These are phyloP conservation scores for Pichia cephalocereana DNA, from an alignment of 805 yeast genomes.

Conservation along the genomic window DNA sequence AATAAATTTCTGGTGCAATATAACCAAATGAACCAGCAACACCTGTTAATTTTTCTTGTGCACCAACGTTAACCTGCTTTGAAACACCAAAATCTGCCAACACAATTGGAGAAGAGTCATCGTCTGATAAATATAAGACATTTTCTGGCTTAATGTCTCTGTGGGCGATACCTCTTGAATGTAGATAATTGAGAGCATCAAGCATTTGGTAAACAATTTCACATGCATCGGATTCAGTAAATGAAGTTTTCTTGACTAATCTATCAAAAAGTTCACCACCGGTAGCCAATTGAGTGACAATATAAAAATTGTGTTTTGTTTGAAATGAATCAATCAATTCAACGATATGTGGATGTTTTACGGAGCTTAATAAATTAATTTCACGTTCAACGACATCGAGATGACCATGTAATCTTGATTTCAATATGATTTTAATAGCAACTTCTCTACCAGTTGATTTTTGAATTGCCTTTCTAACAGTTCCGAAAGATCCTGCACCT, in stretches of 20 bases:
- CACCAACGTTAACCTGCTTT: slow-evolving; percentile 39
- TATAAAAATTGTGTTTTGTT: slow-evolving; percentile 81
- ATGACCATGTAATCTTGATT: slow-evolving; percentile 69
- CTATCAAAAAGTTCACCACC: slow-evolving; percentile 95
- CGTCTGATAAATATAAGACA: slow-evolving; percentile 57
- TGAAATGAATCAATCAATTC: slow-evolving; percentile 90
- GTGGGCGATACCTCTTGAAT: slow-evolving; percentile 72
- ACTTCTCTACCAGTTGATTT: slow-evolving; percentile 52
- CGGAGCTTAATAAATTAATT: slow-evolving; percentile 53
- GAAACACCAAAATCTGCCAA: slow-evolving; percentile 97
- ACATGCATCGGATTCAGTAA: slow-evolving; percentile 85
- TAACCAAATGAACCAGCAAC: slow-evolving; percentile 80
- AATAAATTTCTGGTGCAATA: slow-evolving; percentile 91
- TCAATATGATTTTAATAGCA: slow-evolving; percentile 82
- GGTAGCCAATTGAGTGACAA: slow-evolving; percentile 88
- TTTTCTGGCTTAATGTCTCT: slow-evolving; percentile 95
- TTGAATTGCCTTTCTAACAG: slow-evolving; percentile 65
- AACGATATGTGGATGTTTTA: slow-evolving; percentile 83
- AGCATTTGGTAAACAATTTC: slow-evolving; percentile 63
- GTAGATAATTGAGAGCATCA: slow-evolving; percentile 73
- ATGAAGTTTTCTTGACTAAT: slow-evolving; percentile 69
- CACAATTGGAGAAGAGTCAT: slow-evolving; percentile 63
- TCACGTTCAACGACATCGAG: slow-evolving; percentile 68
- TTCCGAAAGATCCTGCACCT: slow-evolving; percentile 95
- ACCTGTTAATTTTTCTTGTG: slow-evolving; percentile 22